Evolutionary conservation across 345 rosid genomes (phyloP).

Genomic region (Trapa bicornis): DNA sequence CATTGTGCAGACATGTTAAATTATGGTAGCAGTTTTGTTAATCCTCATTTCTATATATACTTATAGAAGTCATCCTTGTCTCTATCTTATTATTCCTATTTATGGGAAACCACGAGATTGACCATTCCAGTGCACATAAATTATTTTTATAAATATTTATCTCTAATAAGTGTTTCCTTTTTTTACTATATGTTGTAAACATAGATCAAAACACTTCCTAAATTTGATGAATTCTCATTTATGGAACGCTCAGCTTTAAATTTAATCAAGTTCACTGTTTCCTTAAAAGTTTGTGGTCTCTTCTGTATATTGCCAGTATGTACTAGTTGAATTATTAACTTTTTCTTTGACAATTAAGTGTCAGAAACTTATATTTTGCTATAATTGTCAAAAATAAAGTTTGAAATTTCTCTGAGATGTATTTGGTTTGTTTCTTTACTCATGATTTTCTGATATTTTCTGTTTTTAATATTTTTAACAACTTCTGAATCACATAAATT

Average conservation of each 20-base stretch:
- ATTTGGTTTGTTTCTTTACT: not conserved
- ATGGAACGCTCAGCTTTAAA: not conserved
- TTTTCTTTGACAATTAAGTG: not conserved
- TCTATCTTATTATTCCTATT: too few relatives aligned
- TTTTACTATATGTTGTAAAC: not conserved
- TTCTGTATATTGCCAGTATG: not conserved
- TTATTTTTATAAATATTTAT: not conserved
- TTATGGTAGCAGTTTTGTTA: too few relatives aligned
- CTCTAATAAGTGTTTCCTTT: not conserved
- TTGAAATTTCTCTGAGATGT: not conserved
- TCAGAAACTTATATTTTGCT: not conserved
- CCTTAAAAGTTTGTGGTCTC: not conserved
- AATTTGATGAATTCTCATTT: not conserved
- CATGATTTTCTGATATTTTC: slow-evolving; percentile 8
- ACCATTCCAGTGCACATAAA: not conserved
- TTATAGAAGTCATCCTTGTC: too few relatives aligned
- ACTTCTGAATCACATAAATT: slow-evolving; percentile 5
- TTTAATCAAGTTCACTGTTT: not conserved
- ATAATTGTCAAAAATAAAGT: not conserved
- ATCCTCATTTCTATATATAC: too few relatives aligned
- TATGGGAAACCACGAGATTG: not conserved
- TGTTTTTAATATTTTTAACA: not conserved
- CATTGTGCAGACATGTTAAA: too few relatives aligned
- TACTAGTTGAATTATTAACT: not conserved
- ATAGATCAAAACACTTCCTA: not conserved